A percentile compares a stretch with the other conserved stretches of the same genome.
phyloP scores from a whole-genome alignment of 1,139 yeast genomes.

The Zygoascus hellenicus region DNA sequence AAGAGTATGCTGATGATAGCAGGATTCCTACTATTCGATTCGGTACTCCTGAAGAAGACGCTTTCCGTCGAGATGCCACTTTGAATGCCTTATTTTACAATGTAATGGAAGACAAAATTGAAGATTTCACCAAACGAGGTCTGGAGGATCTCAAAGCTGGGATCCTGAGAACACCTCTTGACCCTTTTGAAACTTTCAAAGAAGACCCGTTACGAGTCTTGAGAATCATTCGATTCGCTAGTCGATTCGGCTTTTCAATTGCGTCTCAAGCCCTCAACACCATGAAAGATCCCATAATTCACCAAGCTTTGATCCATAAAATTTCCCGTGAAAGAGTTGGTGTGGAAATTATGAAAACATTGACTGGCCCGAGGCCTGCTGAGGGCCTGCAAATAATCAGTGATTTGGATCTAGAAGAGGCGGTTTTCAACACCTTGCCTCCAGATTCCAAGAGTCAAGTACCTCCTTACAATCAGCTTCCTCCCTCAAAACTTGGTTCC shows the following conservation, averaged over 20 bases:
- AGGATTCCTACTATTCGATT: slow-evolving; percentile 66
- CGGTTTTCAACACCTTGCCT: slow-evolving; percentile 42
- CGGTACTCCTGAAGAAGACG: slow-evolving; percentile 92
- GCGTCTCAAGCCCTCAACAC: slow-evolving; percentile 56
- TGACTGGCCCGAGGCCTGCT: slow-evolving; percentile 56
- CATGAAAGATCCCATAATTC: slow-evolving; percentile 58
- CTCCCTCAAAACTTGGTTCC: neutral
- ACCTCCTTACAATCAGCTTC: neutral
- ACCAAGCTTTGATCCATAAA: slow-evolving; percentile 55
- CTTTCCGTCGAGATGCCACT: slow-evolving; percentile 90
- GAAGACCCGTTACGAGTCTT: slow-evolving; percentile 92
- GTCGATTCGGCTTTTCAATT: slow-evolving; percentile 64
- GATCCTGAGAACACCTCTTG: slow-evolving; percentile 77
- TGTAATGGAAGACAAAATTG: slow-evolving; percentile 58
- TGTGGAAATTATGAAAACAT: slow-evolving; percentile 70
- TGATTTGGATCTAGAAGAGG: slow-evolving; percentile 47
- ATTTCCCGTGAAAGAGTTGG: slow-evolving; percentile 92
- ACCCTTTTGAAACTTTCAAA: slow-evolving; percentile 73
- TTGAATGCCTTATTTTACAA: slow-evolving; percentile 84
- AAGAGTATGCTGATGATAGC: slow-evolving; percentile 73
- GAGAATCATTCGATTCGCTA: slow-evolving; percentile 78
- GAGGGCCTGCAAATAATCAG: slow-evolving; percentile 60
- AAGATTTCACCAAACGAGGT: slow-evolving; percentile 79
- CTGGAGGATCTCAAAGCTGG: slow-evolving; percentile 64
- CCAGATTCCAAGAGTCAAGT: slow-evolving; percentile 6